phyloP scores from a whole-genome alignment of 768 basidiomycete species.

The Amanita inopinata region DNA sequence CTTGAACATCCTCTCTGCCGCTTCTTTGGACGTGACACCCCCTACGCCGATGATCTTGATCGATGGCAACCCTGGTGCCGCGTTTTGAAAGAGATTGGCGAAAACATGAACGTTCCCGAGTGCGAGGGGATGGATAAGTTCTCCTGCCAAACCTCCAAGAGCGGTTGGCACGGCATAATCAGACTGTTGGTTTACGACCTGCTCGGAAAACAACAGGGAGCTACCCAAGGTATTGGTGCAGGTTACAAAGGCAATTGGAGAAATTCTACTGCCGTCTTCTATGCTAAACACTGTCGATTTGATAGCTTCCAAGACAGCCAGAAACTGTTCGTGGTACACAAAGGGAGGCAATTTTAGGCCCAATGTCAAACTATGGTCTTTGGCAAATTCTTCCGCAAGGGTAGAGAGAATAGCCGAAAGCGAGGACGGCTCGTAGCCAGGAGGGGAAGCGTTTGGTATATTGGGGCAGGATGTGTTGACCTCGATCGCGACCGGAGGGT shows the following conservation, averaged over 20 bases:
- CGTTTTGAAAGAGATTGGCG: conserved; percentile 31
- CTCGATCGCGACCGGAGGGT: conserved; percentile 55
- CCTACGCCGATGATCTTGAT: conserved; percentile 75
- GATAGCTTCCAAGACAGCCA: conserved; percentile 38
- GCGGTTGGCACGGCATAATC: conserved; percentile 53
- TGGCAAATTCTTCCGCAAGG: conserved; percentile 37
- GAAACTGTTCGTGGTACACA: conserved; percentile 51
- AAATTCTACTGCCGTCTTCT: conserved; percentile 11
- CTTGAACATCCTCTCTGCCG: conserved; percentile 55
- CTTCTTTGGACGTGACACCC: conserved; percentile 57
- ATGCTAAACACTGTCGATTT: too few species aligned
- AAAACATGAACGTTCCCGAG: conserved; percentile 72
- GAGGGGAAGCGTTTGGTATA: conserved; percentile 50
- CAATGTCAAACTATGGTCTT: conserved; percentile 48
- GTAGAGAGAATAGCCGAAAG: conserved; percentile 46
- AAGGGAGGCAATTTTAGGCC: conserved; percentile 80
- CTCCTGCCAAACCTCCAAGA: conserved; percentile 70
- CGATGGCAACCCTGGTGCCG: conserved; percentile 26
- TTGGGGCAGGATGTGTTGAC: conserved; percentile 85
- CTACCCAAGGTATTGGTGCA: conserved; percentile 78
- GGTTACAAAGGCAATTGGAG: conserved; percentile 63
- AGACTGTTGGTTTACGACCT: conserved; percentile 19
- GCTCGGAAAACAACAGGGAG: conserved; percentile 51
- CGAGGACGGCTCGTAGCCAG: conserved; percentile 48
- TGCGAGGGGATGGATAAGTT: conserved; percentile 62